Base-by-base conservation (phyloP, 1,284 basidiomycete genomes). In the Trichosporon sp. region DNA sequence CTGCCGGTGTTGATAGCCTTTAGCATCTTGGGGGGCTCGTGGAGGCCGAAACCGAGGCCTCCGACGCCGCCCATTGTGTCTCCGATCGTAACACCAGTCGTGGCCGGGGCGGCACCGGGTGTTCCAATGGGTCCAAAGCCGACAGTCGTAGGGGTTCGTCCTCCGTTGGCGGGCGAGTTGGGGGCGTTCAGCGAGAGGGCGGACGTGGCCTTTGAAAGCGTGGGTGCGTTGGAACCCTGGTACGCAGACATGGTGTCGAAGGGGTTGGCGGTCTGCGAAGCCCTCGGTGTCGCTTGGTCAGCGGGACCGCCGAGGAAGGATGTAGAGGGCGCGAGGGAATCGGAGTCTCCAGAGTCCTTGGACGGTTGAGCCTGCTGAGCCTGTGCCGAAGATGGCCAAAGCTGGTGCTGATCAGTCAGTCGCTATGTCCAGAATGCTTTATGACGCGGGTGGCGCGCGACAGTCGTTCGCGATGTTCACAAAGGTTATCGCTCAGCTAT, bases 271-370 rank as follows among this genome's bases (percentile, higher is more conserved):
- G 87, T 86, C 68, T 85, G 82, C 70, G 78, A 85, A 11, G 89
- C 88, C 75, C 88, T 87, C 48, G 92, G 91, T 1, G 92, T 94
- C 64, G 91, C 87, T 83, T 92, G 90, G 76, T 90, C 90, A 74
- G 83, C 78, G 26, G 89, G 84, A 51, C 87, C 85, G 35, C 78
- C 79, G 19, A 81, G 75, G 70, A 79, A 80, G 0, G 80, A 81
- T n/a, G 78, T 71, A 1, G 81, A 81, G 8, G 79, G 78, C 6
- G 80, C 80, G 46, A 80, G 69, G 12, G 75, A 73, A 16, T 54
- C 51, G 3, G 78, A 76, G 37, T 79, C 61, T 21, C 75, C 68
- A 10, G 59, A 61, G 38, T 71, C 74, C 68, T 68, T 70, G 11
- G 66, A 56, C n/a, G 69, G 68, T 66, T 71, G 74, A 7, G 63